phyloP scores from a whole-genome alignment of 2,329 filamentous ascomycete species.

The Hypoxylon sp. region DNA sequence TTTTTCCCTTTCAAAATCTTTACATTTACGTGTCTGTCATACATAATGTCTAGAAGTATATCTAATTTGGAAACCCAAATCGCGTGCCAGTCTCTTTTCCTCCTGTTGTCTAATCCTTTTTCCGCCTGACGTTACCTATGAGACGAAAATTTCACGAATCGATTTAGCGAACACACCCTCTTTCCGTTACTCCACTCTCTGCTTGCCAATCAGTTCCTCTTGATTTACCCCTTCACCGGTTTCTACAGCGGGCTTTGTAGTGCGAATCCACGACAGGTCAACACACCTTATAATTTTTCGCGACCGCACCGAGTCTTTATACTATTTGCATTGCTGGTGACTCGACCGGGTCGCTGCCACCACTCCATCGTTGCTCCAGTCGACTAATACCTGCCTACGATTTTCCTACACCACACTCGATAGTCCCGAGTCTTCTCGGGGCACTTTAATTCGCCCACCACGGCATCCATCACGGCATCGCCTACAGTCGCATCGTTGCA shows the following conservation, averaged over 20 bases:
- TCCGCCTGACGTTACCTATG: conserved; percentile 12
- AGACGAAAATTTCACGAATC: conserved; percentile 25
- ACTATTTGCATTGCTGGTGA: not conserved
- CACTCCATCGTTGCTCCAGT: conserved; percentile 11
- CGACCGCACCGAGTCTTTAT: conserved; percentile 12
- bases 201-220: conserved; percentile 34
- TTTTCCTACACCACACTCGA: conserved; percentile 18
- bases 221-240: conserved; percentile 31
- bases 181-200: conserved; percentile 26
- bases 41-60: conserved; percentile 9
- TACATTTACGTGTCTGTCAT: conserved; percentile 33
- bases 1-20: conserved; percentile 22
- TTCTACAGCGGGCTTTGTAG: conserved; percentile 24
- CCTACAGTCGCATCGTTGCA: conserved; percentile 41
- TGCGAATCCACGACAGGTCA: not conserved
- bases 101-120: conserved; percentile 7
- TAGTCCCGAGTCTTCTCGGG: conserved; percentile 43
- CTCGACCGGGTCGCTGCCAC: not conserved
- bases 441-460: conserved; percentile 37
- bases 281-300: conserved; percentile 18
- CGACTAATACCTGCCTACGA: conserved; percentile 27
- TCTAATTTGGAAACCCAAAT: conserved; percentile 24
- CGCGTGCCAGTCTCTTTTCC: conserved; percentile 27
- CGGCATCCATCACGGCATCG: conserved; percentile 44
- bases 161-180: conserved; percentile 13